Percentiles rank a stretch among this genome's conserved stretches.
These are phyloP conservation scores for Pleurostoma richardsiae DNA, from an alignment of 2,329 filamentous ascomycete genomes.

Conservation along the genomic window DNA sequence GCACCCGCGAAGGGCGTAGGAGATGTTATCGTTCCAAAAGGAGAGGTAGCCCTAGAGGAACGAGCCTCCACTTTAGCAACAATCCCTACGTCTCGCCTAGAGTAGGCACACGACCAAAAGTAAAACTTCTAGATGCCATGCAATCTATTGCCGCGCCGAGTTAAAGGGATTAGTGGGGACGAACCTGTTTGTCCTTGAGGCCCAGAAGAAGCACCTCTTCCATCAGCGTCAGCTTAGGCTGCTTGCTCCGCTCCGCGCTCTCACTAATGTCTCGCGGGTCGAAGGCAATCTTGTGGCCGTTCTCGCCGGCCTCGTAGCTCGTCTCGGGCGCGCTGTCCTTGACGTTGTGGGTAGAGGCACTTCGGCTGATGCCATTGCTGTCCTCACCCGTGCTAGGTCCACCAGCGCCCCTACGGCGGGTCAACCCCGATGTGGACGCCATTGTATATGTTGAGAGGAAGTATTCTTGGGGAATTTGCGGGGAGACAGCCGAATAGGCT, in stretches of 20 bases:
- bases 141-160: not conserved
- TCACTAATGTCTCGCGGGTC: conserved; percentile 97
- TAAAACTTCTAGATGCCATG: conserved; percentile 5
- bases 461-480: no score
- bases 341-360: conserved; percentile 50
- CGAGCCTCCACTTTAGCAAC: conserved; percentile 7
- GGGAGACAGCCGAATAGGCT: no score
- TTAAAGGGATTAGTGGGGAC: conserved; percentile 15
- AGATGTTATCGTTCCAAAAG: conserved; percentile 99
- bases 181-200: conserved; percentile 96
- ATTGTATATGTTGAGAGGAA: conserved; percentile 5
- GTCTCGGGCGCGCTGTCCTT: conserved; percentile 62
- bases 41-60: conserved; percentile 80
- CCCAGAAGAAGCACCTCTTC: conserved; percentile 94
- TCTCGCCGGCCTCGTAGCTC: conserved; percentile 86
- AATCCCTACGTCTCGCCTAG: not conserved
- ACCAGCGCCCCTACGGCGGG: conserved; percentile 66
- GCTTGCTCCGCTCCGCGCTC: conserved; percentile 91
- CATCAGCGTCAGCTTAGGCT: conserved; percentile 98
- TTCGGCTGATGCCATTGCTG: conserved; percentile 46
- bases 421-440: conserved; percentile 47
- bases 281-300: conserved; percentile 97
- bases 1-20: conserved; percentile 92
- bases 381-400: conserved; percentile 50
- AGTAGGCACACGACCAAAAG: conserved; percentile 1